These are phyloP conservation scores for Phytophthora pini DNA, from an alignment of 352 stramenopile species.

Conservation along the genomic window DNA sequence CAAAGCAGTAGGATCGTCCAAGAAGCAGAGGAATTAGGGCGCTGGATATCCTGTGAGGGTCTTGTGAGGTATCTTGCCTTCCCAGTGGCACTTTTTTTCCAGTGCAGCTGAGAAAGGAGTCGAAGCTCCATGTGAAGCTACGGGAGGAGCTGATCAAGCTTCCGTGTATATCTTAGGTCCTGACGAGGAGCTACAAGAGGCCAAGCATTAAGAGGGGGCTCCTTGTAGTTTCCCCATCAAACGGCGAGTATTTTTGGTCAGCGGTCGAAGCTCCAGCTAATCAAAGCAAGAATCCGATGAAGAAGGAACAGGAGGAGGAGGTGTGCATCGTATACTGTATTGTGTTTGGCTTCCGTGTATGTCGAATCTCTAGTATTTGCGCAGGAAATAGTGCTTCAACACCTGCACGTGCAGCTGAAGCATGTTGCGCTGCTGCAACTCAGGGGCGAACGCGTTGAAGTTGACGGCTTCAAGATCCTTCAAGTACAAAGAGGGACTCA, in stretches of 20 bases:
- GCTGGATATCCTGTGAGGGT: conserved; percentile 10
- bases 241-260: conserved; percentile 20
- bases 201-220: conserved; percentile 13
- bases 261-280: conserved; percentile 26
- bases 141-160: conserved; percentile 18
- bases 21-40: conserved; percentile 69
- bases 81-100: conserved; percentile 6
- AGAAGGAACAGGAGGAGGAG: conserved; percentile 20
- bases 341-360: conserved; percentile 13
- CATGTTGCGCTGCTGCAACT: conserved; percentile 61
- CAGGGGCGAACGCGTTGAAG: conserved; percentile 81
- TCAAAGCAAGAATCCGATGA: conserved; percentile 31
- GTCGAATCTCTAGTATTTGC: conserved; percentile 64
- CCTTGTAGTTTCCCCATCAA: conserved; percentile 21
- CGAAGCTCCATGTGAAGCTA: conserved; percentile 20
- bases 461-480: conserved; percentile 73
- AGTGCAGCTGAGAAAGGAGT: conserved; percentile 4
- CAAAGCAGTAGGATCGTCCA: conserved; percentile 57
- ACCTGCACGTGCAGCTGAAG: conserved; percentile 71
- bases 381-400: conserved; percentile 83
- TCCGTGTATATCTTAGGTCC: conserved; percentile 30
- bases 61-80: conserved; percentile 19
- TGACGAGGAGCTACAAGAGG: conserved; percentile 8
- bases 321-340: conserved; percentile 34
- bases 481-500: conserved; percentile 70